Evolutionary conservation across 2,329 filamentous ascomycete species (phyloP).

Genomic region (Alternaria gansuensis): DNA sequence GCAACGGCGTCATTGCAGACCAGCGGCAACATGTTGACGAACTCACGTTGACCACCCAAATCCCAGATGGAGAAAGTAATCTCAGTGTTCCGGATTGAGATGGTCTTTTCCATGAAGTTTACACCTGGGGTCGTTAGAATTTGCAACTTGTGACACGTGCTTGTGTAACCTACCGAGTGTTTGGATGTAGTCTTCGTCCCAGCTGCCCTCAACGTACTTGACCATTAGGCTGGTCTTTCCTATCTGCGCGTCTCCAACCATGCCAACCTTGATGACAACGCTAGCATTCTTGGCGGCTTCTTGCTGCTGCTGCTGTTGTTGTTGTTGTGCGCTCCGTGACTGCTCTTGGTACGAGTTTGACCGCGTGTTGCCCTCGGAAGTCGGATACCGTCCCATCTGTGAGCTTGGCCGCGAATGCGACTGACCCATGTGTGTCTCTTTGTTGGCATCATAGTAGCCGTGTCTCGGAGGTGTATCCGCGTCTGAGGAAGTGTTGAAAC

Average conservation of each 20-base stretch:
- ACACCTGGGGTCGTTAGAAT: slow-evolving; percentile 68
- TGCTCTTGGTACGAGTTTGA: slow-evolving; percentile 59
- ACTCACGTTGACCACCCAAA: slow-evolving; percentile 95
- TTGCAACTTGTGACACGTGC: neutral
- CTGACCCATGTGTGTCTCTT: slow-evolving; percentile 49
- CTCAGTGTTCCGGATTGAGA: slow-evolving; percentile 98
- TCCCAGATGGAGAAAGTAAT: slow-evolving; percentile 99
- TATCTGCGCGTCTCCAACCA: slow-evolving; percentile 99
- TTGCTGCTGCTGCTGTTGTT: slow-evolving; percentile 28
- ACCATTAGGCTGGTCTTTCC: slow-evolving; percentile 99
- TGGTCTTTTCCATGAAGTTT: slow-evolving; percentile 99
- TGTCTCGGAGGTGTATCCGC: slow-evolving; percentile 56
- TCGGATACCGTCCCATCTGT: slow-evolving; percentile 58
- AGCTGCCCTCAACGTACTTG: slow-evolving; percentile 98
- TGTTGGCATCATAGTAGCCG: slow-evolving; percentile 45
- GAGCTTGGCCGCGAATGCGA: slow-evolving; percentile 60
- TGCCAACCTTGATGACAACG: slow-evolving; percentile 98
- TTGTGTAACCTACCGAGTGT: slow-evolving; percentile 72
- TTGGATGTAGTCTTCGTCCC: slow-evolving; percentile 99
- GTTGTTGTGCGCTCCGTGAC: slow-evolving; percentile 54
- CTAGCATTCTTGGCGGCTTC: slow-evolving; percentile 62
- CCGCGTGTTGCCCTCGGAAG: slow-evolving; percentile 55
- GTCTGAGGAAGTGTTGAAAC: slow-evolving; percentile 59
- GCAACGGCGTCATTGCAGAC: slow-evolving; percentile 99
- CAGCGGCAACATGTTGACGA: slow-evolving; percentile 99